A percentile compares a stretch with the other conserved stretches of the same genome.
phyloP scores from a whole-genome alignment of 768 basidiomycete species.

The Tylopilus sp. region DNA sequence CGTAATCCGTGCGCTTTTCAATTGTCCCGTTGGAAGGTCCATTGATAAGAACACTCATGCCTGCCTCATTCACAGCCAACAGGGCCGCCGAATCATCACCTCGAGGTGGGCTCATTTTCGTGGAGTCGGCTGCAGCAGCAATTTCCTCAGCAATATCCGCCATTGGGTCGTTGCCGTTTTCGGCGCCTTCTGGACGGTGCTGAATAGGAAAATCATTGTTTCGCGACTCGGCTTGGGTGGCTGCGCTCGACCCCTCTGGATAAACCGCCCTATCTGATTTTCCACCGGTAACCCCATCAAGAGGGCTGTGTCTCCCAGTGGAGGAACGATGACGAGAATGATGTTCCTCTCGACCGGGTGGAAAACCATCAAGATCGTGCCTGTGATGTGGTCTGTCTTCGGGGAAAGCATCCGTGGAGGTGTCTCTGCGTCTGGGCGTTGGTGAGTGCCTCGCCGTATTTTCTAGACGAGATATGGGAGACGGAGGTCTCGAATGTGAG shows the following conservation, averaged over 20 bases:
- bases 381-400: slow-evolving; percentile 2
- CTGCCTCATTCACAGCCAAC: neutral
- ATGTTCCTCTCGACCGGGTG: slow-evolving; percentile 3
- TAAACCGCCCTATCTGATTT: neutral
- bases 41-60: neutral
- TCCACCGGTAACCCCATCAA: neutral
- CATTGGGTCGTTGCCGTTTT: slow-evolving; percentile 9
- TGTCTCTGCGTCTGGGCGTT: neutral
- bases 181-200: neutral
- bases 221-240: neutral
- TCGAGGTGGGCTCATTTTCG: neutral
- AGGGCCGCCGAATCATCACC: slow-evolving; percentile 3
- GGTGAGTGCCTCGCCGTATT: neutral
- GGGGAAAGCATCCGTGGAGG: slow-evolving; percentile 4
- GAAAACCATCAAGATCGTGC: slow-evolving; percentile 1
- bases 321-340: neutral
- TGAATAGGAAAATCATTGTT: neutral
- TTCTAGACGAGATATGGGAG: slow-evolving; percentile 7
- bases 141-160: neutral
- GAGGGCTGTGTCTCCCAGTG: neutral
- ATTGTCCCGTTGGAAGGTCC: neutral
- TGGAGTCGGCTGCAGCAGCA: neutral
- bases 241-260: neutral
- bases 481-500: slow-evolving; percentile 27
- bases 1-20: slow-evolving; percentile 3